Evolutionary conservation across 768 basidiomycete genomes (phyloP).

Genomic region (Leccinum broughii): DNA sequence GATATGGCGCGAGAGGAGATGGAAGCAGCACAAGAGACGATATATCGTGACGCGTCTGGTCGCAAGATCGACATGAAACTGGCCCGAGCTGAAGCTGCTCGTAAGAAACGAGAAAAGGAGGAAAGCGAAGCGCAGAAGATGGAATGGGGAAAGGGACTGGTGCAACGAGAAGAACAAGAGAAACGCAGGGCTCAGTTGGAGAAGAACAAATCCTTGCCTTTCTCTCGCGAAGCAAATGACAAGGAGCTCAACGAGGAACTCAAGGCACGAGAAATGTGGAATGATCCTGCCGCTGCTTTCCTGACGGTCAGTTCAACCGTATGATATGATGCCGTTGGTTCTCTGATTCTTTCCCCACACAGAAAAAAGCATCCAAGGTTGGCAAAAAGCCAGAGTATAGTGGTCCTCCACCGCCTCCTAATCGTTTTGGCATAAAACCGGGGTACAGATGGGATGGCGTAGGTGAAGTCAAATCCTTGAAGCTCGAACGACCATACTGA

Average conservation of each 20-base stretch:
- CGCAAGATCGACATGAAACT: slow-evolving; percentile 87
- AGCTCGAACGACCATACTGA: slow-evolving; percentile 4
- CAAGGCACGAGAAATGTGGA: slow-evolving; percentile 84
- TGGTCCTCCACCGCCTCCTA: slow-evolving; percentile 88
- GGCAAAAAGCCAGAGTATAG: slow-evolving; percentile 81
- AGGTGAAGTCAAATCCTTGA: slow-evolving; percentile 49
- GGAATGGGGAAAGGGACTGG: slow-evolving; percentile 97
- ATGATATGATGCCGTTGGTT: background rate
- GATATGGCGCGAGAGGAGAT: slow-evolving; percentile 47
- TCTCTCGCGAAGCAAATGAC: slow-evolving; percentile 84
- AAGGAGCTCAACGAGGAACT: slow-evolving; percentile 81
- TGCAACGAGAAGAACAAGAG: slow-evolving; percentile 83
- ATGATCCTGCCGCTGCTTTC: slow-evolving; percentile 97
- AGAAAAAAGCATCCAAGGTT: slow-evolving; percentile 78
- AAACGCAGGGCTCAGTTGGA: slow-evolving; percentile 63
- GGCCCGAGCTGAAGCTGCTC: slow-evolving; percentile 80
- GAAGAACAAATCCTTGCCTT: slow-evolving; percentile 60
- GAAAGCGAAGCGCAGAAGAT: slow-evolving; percentile 89
- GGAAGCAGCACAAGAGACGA: slow-evolving; percentile 78
- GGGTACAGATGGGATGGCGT: slow-evolving; percentile 99
- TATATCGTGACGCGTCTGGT: slow-evolving; percentile 90
- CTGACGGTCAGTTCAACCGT: slow-evolving; percentile 60
- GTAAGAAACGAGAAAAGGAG: slow-evolving; percentile 75
- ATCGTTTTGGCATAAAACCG: slow-evolving; percentile 93
- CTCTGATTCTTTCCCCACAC: slow-evolving; percentile 12